Evolutionary conservation across 495 filamentous ascomycete species (phyloP).

Genomic region (Aspergillus funiculosus): DNA sequence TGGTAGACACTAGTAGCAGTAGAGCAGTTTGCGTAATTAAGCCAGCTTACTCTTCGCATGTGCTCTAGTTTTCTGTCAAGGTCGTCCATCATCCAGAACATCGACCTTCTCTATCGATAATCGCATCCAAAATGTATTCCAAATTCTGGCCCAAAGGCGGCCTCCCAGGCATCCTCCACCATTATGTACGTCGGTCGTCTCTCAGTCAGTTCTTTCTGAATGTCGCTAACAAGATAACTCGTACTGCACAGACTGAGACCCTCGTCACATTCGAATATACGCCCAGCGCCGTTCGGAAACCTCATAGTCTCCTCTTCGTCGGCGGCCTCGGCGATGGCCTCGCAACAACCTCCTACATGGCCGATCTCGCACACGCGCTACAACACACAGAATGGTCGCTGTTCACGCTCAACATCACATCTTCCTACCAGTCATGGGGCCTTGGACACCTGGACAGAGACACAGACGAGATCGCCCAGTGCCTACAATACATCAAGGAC

Average conservation of each 20-base stretch:
- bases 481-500: constrained; percentile 63
- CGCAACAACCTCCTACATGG: constrained; percentile 58
- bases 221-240: background rate
- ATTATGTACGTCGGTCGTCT: constrained; percentile 36
- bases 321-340: constrained; percentile 78
- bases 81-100: too few relatives aligned
- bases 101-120: too few relatives aligned
- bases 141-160: constrained; percentile 48
- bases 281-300: constrained; percentile 25
- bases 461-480: constrained; percentile 63
- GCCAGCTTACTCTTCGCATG: too few relatives aligned
- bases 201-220: background rate
- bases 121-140: constrained; percentile 39
- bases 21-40: too few relatives aligned
- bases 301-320: constrained; percentile 72
- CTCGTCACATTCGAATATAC: constrained; percentile 45
- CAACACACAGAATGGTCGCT: constrained; percentile 57
- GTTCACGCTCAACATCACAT: constrained; percentile 55
- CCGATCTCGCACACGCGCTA: constrained; percentile 46
- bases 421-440: constrained; percentile 68
- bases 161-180: constrained; percentile 51
- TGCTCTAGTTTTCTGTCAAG: too few relatives aligned
- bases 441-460: constrained; percentile 61
- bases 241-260: constrained; percentile 34
- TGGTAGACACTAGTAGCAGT: too few relatives aligned